Conservation (phyloP, 2,329 filamentous ascomycete genomes). For the Ophiosphaerella narmari region DNA sequence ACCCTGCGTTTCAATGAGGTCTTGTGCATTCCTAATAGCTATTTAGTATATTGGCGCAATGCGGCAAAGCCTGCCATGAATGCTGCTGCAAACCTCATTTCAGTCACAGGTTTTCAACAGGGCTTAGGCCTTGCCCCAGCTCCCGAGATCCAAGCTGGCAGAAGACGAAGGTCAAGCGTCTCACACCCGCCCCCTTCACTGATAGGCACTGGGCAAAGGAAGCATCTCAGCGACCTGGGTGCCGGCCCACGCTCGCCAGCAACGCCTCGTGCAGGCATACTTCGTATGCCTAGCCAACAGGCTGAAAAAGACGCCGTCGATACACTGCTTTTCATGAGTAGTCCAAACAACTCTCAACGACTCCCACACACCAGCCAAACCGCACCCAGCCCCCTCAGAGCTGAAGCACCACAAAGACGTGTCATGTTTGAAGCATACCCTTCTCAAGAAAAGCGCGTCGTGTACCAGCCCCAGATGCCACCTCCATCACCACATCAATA, state of each 20-base stretch:
- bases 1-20: not conserved
- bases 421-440: conserved; percentile 45
- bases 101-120: conserved; percentile 29
- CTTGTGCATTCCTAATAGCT: not conserved
- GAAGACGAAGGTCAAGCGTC: conserved; percentile 43
- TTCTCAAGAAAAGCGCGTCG: conserved; percentile 26
- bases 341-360: conserved; percentile 67
- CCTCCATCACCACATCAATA: conserved; percentile 29
- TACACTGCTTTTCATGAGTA: conserved; percentile 80
- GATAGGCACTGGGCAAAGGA: conserved; percentile 32
- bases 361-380: conserved; percentile 31
- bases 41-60: conserved; percentile 35
- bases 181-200: conserved; percentile 39
- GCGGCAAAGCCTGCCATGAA: conserved; percentile 32
- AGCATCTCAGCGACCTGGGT: conserved; percentile 39
- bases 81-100: conserved; percentile 34
- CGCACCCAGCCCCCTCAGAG: conserved; percentile 36
- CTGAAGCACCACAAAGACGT: conserved; percentile 37
- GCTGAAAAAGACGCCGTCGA: conserved; percentile 81
- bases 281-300: conserved; percentile 72
- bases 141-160: conserved; percentile 37
- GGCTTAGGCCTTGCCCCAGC: conserved; percentile 39
- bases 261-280: conserved; percentile 53
- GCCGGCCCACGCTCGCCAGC: conserved; percentile 32
- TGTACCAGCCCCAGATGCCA: conserved; percentile 28